These are phyloP conservation scores for Penicillium sp. DNA, from an alignment of 2,329 filamentous ascomycete species.

Conservation along the genomic window DNA sequence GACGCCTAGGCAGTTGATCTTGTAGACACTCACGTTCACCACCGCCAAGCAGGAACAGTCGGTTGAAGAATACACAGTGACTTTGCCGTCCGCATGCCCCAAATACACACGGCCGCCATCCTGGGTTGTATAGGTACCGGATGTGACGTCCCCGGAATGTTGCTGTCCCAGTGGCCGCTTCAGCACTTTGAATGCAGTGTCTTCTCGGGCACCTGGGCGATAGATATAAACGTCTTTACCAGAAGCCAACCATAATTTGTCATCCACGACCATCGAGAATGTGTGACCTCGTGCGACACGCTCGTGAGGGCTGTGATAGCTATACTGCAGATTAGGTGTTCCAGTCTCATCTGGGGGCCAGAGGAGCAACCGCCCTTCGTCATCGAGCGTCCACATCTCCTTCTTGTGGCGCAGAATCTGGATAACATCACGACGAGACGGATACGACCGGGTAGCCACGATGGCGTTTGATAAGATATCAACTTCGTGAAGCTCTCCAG, in stretches of 20 bases:
- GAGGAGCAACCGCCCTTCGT: constrained; percentile 80
- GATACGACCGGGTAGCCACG: constrained; percentile 68
- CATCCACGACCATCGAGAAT: constrained; percentile 84
- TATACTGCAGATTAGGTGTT: constrained; percentile 71
- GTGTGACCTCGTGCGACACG: constrained; percentile 79
- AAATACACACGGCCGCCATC: constrained; percentile 82
- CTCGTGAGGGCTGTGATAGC: constrained; percentile 67
- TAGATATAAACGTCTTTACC: constrained; percentile 89
- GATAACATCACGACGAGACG: constrained; percentile 76
- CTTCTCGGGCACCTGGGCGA: constrained; percentile 68
- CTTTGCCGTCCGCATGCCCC: constrained; percentile 89
- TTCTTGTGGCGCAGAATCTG: constrained; percentile 84
- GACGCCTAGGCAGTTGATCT: constrained; percentile 84
- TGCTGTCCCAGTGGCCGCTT: constrained; percentile 69
- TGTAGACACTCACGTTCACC: constrained; percentile 87
- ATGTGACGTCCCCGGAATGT: constrained; percentile 82
- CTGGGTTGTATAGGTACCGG: constrained; percentile 72
- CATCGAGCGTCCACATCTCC: constrained; percentile 93
- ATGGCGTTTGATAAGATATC: constrained; percentile 76
- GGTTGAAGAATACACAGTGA: constrained; percentile 83
- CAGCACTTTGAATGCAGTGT: constrained; percentile 72
- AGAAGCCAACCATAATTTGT: constrained; percentile 82
- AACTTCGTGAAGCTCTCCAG: constrained; percentile 85
- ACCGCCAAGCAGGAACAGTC: constrained; percentile 78
- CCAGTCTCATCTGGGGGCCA: constrained; percentile 79